A percentile compares a stretch with the other conserved stretches of the same genome.
Conservation (phyloP, 169 alveolate genomes). For the Plasmodium coatneyi region DNA sequence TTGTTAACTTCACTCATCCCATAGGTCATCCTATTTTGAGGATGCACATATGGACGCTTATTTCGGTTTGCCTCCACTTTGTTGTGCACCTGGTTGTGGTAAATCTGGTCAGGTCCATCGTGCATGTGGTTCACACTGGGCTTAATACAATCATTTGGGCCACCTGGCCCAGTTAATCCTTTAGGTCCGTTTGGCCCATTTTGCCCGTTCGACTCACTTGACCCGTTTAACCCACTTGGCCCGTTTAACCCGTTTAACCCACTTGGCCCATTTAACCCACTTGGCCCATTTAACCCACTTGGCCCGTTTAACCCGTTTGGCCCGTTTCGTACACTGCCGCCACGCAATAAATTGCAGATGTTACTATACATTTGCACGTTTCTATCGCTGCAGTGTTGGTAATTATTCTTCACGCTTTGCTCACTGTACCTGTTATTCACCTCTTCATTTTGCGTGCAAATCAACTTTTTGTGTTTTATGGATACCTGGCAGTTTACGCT, state of each 20-base stretch:
- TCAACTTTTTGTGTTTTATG: not conserved
- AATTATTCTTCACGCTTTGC: not conserved
- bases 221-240: not conserved
- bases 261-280: not conserved
- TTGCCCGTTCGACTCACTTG: not conserved
- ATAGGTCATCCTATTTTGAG: not conserved
- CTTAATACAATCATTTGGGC: no score
- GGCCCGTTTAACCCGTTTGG: not conserved
- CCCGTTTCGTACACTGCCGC: not conserved
- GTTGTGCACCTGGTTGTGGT: not conserved
- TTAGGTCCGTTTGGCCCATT: not conserved
- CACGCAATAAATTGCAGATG: not conserved
- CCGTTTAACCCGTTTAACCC: not conserved
- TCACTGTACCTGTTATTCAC: not conserved
- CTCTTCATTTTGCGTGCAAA: not conserved
- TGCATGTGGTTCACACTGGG: not conserved
- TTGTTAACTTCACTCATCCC: not conserved
- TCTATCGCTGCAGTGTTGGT: not conserved
- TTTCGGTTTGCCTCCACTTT: not conserved
- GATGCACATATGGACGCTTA: not conserved
- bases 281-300: not conserved
- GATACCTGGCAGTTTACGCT: conserved; percentile 19
- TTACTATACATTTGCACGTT: conserved; percentile 31
- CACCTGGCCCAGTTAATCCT: no score
- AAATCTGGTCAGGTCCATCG: not conserved